Evolutionary conservation across 2,329 filamentous ascomycete species (phyloP).

Genomic region (Colletotrichum magnum): DNA sequence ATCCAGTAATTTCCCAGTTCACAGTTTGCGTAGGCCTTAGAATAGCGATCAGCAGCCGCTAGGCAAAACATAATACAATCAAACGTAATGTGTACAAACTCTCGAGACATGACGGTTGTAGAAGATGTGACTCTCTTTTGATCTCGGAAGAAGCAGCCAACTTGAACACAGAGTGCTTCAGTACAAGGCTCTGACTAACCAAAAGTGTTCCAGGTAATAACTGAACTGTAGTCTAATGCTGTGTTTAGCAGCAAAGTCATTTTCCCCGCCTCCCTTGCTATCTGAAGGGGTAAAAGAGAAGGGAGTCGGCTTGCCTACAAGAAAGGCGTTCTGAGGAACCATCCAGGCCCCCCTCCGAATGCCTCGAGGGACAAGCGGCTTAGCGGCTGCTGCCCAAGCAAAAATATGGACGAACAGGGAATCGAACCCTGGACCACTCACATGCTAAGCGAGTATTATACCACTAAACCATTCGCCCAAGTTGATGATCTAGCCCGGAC

Average conservation of each 20-base stretch:
- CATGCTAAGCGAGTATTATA: constrained; percentile 30
- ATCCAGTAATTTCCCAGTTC: constrained; percentile 47
- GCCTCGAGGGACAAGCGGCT: too few species aligned
- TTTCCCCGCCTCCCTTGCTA: too few species aligned
- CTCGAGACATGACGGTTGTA: too few species aligned
- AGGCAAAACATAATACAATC: neutral
- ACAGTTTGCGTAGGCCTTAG: too few species aligned
- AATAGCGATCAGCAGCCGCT: neutral
- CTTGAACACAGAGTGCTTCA: too few species aligned
- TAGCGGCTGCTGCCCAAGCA: neutral
- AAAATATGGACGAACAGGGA: constrained; percentile 24
- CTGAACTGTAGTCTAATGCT: too few species aligned
- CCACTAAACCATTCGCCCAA: constrained; percentile 26
- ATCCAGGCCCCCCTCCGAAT: neutral
- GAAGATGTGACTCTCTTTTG: too few species aligned
- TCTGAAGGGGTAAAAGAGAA: neutral
- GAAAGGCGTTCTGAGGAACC: neutral
- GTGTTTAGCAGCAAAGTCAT: too few species aligned
- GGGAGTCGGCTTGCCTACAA: too few species aligned
- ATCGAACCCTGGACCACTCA: constrained; percentile 26
- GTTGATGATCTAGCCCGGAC: constrained; percentile 29
- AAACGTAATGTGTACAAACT: neutral
- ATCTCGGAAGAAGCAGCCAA: too few species aligned
- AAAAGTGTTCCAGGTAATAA: too few species aligned
- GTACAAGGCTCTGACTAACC: too few species aligned